phyloP scores from a whole-genome alignment of 257 asterid species.

The Scutellaria barbata region DNA sequence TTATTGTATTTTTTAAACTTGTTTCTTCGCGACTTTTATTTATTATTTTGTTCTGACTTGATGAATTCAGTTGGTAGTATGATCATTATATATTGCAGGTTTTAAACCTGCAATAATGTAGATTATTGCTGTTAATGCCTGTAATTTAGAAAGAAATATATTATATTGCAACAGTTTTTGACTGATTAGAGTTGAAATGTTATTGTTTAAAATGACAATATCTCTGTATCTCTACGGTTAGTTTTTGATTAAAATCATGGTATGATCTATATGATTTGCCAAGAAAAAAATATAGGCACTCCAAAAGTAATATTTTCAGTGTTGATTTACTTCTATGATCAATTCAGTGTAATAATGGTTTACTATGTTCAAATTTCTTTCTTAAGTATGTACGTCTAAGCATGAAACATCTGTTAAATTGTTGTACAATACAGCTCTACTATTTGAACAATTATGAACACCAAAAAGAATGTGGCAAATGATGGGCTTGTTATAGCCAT shows the following conservation, averaged over 20 bases:
- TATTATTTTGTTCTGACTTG: neutral
- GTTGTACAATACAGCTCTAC: neutral
- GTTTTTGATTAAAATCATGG: too few relatives aligned
- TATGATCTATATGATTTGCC: too few relatives aligned
- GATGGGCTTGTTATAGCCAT: neutral
- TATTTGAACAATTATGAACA: neutral
- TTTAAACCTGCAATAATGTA: too few relatives aligned
- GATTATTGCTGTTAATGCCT: neutral
- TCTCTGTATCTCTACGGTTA: too few relatives aligned
- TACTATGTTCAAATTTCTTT: neutral
- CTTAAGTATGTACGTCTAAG: neutral
- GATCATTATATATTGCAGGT: neutral
- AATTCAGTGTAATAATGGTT: neutral
- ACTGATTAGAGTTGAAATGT: neutral
- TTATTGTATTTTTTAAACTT: neutral
- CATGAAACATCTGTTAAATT: neutral
- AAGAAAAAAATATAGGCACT: too few relatives aligned
- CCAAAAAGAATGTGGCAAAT: neutral
- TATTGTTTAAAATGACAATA: too few relatives aligned
- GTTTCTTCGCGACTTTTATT: neutral
- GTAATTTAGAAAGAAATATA: neutral
- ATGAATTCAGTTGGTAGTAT: neutral
- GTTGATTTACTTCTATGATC: neutral
- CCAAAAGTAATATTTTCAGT: too few relatives aligned
- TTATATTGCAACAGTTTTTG: neutral